Conservation (phyloP, 2,329 filamentous ascomycete genomes). For the Ophiobolus disseminans region DNA sequence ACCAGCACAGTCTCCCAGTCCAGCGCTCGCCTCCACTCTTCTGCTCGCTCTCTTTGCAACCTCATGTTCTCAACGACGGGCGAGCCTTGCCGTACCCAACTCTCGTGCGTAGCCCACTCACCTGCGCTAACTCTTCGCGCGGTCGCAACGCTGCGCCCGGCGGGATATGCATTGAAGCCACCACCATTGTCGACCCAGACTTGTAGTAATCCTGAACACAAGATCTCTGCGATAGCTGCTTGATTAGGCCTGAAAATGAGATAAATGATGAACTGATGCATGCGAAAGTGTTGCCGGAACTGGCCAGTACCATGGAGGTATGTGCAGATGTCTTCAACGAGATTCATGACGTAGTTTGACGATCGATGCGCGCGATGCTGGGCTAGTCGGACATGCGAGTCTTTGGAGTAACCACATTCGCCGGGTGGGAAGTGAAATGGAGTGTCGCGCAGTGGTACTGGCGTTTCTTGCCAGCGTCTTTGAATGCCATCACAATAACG, state of each 20-base stretch:
- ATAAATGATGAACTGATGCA: slow-evolving; percentile 39
- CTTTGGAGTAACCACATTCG: slow-evolving; percentile 36
- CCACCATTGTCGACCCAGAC: slow-evolving; percentile 37
- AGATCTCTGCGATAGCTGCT: slow-evolving; percentile 38
- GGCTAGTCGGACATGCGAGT: slow-evolving; percentile 24
- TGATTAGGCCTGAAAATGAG: slow-evolving; percentile 33
- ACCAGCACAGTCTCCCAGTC: slow-evolving; percentile 12
- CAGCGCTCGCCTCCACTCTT: slow-evolving; percentile 29
- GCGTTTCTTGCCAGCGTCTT: slow-evolving; percentile 18
- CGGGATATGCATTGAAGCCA: slow-evolving; percentile 39
- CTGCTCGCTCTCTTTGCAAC: slow-evolving; percentile 17
- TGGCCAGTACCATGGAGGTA: slow-evolving; percentile 10
- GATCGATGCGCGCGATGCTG: slow-evolving; percentile 32
- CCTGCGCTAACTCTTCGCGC: slow-evolving; percentile 12
- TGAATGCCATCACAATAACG: slow-evolving; percentile 27
- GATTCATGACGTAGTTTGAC: slow-evolving; percentile 42
- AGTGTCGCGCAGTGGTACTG: slow-evolving; percentile 10
- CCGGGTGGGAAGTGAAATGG: slow-evolving; percentile 28
- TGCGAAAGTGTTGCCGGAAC: slow-evolving; percentile 25
- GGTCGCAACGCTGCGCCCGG: slow-evolving; percentile 33
- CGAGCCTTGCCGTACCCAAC: slow-evolving; percentile 13
- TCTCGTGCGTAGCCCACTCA: slow-evolving; percentile 26
- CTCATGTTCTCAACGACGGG: slow-evolving; percentile 18
- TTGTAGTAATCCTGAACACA: slow-evolving; percentile 36
- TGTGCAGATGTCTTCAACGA: slow-evolving; percentile 35